phyloP scores from a whole-genome alignment of 768 basidiomycete species.

The Trametes villosa region DNA sequence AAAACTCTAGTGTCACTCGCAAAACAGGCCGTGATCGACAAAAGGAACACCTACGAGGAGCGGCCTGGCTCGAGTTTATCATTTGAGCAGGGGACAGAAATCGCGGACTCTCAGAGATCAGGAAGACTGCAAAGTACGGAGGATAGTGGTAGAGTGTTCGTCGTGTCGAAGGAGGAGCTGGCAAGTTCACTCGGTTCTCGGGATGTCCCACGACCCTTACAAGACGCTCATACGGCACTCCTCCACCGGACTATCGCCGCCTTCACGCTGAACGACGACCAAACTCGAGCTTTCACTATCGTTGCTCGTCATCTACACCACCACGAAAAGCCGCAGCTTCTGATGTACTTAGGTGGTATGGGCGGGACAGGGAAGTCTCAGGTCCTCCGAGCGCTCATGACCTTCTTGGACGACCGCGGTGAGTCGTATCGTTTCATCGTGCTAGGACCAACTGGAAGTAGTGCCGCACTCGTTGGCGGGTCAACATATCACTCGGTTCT shows the following conservation, averaged over 20 bases:
- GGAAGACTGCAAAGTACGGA: too few species aligned
- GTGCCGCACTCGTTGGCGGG: background rate
- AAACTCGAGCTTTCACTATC: background rate
- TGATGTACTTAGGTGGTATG: constrained; percentile 25
- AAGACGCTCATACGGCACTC: background rate
- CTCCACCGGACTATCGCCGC: background rate
- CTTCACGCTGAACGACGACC: background rate
- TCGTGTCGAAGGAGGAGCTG: too few species aligned
- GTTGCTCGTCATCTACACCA: background rate
- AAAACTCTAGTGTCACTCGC: too few species aligned
- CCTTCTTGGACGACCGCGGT: constrained; percentile 18
- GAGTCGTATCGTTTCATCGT: constrained; percentile 26
- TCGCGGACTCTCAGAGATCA: too few species aligned
- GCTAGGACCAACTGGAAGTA: constrained; percentile 30
- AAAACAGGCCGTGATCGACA: too few species aligned
- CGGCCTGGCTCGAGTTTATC: too few species aligned
- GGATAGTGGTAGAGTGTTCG: too few species aligned
- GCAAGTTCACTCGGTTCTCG: too few species aligned
- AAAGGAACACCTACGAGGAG: too few species aligned
- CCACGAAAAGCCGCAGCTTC: background rate
- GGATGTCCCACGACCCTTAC: background rate
- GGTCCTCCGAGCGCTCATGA: constrained; percentile 21
- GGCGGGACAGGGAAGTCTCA: constrained; percentile 23
- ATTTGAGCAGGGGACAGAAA: too few species aligned
- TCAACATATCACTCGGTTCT: background rate